phyloP scores from a whole-genome alignment of 306 rosid species.

The Dalbergia cochinchinensis region DNA sequence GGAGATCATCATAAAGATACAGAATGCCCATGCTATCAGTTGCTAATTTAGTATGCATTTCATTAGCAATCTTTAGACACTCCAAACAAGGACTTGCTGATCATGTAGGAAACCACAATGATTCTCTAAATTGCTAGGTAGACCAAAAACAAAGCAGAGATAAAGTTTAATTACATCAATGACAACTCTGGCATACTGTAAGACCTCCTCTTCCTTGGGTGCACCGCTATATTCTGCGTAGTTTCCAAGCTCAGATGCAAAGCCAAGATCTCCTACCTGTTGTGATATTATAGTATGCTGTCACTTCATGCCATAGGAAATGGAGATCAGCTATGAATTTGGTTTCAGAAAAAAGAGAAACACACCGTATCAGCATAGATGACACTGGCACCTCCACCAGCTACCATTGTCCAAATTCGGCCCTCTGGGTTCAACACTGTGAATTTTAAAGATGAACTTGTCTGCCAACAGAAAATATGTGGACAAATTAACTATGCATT shows the following conservation, averaged over 20 bases:
- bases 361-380: slow-evolving; percentile 93
- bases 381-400: slow-evolving; percentile 99
- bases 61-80: neutral
- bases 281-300: slow-evolving; percentile 16
- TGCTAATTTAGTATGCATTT: slow-evolving; percentile 9
- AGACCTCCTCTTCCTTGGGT: slow-evolving; percentile 96
- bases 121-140: slow-evolving; percentile 6
- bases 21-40: neutral
- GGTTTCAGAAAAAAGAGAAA: slow-evolving; percentile 35
- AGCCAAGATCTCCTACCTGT: slow-evolving; percentile 98
- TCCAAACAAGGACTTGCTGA: neutral
- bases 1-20: slow-evolving; percentile 40
- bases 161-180: slow-evolving; percentile 71
- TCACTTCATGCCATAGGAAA: slow-evolving; percentile 27
- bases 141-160: slow-evolving; percentile 15
- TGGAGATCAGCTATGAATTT: slow-evolving; percentile 31
- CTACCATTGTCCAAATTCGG: slow-evolving; percentile 99
- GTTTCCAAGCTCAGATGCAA: slow-evolving; percentile 94
- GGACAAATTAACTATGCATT: slow-evolving; percentile 24
- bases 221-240: slow-evolving; percentile 99
- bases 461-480: slow-evolving; percentile 62
- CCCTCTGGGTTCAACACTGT: slow-evolving; percentile 94
- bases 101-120: neutral
- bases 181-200: slow-evolving; percentile 96
- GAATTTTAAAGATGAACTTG: slow-evolving; percentile 94